Evolutionary conservation across 306 rosid genomes (phyloP).

Genomic region (Citrullus amarus): DNA sequence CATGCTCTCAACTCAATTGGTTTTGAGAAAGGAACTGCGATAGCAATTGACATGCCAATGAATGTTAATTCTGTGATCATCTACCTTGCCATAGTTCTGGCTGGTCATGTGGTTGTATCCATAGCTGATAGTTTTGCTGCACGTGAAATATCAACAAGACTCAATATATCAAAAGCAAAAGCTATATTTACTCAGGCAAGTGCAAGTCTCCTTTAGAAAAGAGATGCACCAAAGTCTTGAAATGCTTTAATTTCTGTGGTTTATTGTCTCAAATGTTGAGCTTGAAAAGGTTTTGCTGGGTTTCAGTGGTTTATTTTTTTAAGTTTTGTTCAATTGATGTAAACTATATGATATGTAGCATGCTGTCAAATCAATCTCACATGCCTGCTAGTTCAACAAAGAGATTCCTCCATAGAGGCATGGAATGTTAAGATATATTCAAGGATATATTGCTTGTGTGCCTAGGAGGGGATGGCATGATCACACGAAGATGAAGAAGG

Average conservation of each 20-base stretch:
- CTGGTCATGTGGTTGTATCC: slow-evolving; percentile 77
- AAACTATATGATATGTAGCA: background rate
- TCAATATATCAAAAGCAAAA: slow-evolving; percentile 71
- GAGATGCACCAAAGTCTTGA: background rate
- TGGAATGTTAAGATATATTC: background rate
- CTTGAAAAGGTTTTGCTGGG: background rate
- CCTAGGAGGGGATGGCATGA: background rate
- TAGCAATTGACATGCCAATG: slow-evolving; percentile 97
- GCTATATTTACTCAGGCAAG: slow-evolving; percentile 83
- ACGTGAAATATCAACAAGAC: slow-evolving; percentile 74
- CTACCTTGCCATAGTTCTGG: slow-evolving; percentile 82
- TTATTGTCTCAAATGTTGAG: background rate
- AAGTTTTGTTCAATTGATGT: background rate
- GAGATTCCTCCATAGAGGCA: background rate
- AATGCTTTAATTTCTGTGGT: background rate
- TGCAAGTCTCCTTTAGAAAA: slow-evolving; percentile 10
- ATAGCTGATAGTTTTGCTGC: slow-evolving; percentile 97
- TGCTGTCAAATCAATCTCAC: background rate
- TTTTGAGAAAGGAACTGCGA: slow-evolving; percentile 74
- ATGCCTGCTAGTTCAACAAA: background rate
- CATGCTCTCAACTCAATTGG: slow-evolving; percentile 55
- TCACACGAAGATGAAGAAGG: background rate
- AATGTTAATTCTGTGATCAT: slow-evolving; percentile 59
- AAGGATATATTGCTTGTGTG: background rate
- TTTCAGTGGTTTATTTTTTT: background rate